A percentile compares a stretch with the other conserved stretches of the same genome.
Conservation (phyloP, 2,329 filamentous ascomycete genomes). For the Annulohypoxylon truncatum region DNA sequence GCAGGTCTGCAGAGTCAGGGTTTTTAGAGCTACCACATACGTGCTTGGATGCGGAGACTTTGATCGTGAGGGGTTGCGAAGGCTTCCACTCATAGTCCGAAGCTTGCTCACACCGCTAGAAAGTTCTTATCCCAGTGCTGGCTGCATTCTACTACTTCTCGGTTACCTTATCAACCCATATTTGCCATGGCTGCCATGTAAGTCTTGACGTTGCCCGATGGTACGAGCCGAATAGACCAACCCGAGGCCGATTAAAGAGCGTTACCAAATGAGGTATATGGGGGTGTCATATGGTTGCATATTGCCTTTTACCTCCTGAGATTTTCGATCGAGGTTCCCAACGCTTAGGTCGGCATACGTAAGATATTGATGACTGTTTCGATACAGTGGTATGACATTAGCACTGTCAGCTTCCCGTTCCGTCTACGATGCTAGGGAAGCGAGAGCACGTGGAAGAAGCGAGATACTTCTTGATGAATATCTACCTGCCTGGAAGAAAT, state of each 20-base stretch:
- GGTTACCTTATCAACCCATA: constrained; percentile 27
- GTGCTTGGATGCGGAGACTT: constrained; percentile 36
- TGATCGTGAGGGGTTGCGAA: constrained; percentile 35
- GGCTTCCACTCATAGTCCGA: constrained; percentile 31
- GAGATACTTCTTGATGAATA: constrained; percentile 2
- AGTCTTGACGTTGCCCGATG: constrained; percentile 27
- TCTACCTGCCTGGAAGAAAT: constrained; percentile 26
- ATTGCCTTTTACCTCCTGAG: constrained; percentile 14
- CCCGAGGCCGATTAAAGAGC: constrained; percentile 2
- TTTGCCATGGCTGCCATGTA: constrained; percentile 23
- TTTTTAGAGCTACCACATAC: constrained; percentile 33
- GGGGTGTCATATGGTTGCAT: constrained; percentile 27
- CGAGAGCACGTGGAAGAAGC: constrained; percentile 24
- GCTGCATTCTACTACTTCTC: constrained; percentile 33
- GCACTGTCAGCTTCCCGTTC: constrained; percentile 26
- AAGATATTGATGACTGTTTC: constrained; percentile 35
- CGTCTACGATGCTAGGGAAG: constrained; percentile 13
- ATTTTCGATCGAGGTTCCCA: constrained; percentile 24
- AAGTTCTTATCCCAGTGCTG: constrained; percentile 24
- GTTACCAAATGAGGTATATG: constrained; percentile 32
- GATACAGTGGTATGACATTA: constrained; percentile 29
- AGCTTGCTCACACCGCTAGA: constrained; percentile 38
- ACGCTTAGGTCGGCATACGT: constrained; percentile 25
- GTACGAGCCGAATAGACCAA: constrained; percentile 21
- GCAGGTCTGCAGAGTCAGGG: constrained; percentile 30